These are phyloP conservation scores for Cucurbita ficifolia DNA, from an alignment of 306 rosid genomes.

Conservation along the genomic window DNA sequence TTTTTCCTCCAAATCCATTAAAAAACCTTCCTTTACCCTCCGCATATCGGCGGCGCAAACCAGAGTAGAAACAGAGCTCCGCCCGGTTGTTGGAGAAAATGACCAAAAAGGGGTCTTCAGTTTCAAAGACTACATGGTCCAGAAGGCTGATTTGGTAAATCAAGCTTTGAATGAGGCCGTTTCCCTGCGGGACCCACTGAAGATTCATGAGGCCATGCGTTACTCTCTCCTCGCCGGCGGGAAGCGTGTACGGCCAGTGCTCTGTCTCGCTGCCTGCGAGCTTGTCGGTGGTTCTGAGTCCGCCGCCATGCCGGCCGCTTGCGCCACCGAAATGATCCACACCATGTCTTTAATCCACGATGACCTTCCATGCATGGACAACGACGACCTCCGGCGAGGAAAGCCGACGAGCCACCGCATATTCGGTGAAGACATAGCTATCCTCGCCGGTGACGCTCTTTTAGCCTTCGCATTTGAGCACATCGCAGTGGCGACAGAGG, in stretches of 20 bases:
- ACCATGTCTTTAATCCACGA: slow-evolving; percentile 58
- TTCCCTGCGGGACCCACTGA: slow-evolving; percentile 23
- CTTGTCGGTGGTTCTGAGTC: slow-evolving; percentile 28
- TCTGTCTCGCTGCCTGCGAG: slow-evolving; percentile 46
- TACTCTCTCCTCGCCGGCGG: slow-evolving; percentile 60
- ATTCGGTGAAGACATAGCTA: slow-evolving; percentile 40
- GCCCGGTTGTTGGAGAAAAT: not conserved
- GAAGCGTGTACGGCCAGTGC: slow-evolving; percentile 41
- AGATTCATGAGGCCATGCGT: slow-evolving; percentile 44
- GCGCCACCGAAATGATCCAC: slow-evolving; percentile 51
- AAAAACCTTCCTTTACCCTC: not conserved
- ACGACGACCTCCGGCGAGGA: slow-evolving; percentile 57
- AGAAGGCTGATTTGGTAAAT: slow-evolving; percentile 25
- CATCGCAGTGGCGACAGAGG: slow-evolving; percentile 6
- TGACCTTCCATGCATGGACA: slow-evolving; percentile 53
- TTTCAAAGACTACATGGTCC: slow-evolving; percentile 30
- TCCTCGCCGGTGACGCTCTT: slow-evolving; percentile 44
- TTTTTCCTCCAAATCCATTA: slow-evolving; percentile 1
- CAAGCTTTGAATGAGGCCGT: slow-evolving; percentile 30
- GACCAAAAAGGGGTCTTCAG: slow-evolving; percentile 11
- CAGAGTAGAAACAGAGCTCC: slow-evolving; percentile 3
- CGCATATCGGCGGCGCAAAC: slow-evolving; percentile 15
- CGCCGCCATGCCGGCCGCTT: slow-evolving; percentile 33
- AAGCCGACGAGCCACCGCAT: slow-evolving; percentile 40
- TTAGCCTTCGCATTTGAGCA: slow-evolving; percentile 37